Evolutionary conservation across 1,139 yeast species (phyloP).

Genomic region (Saccharomyces hybrid): DNA sequence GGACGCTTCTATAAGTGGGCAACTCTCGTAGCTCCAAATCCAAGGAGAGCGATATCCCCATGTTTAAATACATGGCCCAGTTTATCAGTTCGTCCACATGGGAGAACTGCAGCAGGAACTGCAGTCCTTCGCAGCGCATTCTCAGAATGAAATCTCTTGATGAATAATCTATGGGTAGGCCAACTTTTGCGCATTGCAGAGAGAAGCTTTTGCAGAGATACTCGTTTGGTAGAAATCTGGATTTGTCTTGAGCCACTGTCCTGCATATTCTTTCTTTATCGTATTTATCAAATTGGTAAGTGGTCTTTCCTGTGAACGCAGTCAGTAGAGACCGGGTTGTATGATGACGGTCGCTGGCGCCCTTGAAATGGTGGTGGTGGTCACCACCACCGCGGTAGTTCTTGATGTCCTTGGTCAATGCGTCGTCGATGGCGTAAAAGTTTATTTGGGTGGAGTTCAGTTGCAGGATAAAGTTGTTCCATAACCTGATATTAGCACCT

Average conservation of each 20-base stretch:
- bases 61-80: conserved; percentile 46
- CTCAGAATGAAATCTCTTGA: conserved; percentile 41
- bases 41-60: conserved; percentile 56
- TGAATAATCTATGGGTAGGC: conserved; percentile 58
- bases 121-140: conserved; percentile 59
- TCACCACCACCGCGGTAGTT: conserved; percentile 17
- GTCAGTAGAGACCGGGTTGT: not conserved
- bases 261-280: conserved; percentile 29
- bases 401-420: conserved; percentile 15
- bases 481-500: conserved; percentile 49
- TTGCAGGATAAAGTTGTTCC: conserved; percentile 57
- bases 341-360: conserved; percentile 8
- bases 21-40: conserved; percentile 51
- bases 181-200: conserved; percentile 57
- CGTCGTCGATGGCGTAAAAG: conserved; percentile 38
- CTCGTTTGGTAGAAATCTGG: conserved; percentile 29
- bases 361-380: conserved; percentile 5
- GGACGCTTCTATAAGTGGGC: conserved; percentile 66
- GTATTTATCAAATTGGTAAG: conserved; percentile 17
- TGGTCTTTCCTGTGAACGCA: conserved; percentile 9
- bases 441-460: conserved; percentile 68
- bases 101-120: conserved; percentile 49
- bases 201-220: conserved; percentile 49
- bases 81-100: conserved; percentile 50
- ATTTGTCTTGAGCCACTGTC: conserved; percentile 23